A percentile compares a stretch with the other conserved stretches of the same genome.
phyloP scores from a whole-genome alignment of 257 asterid species.

The Primulina eburnea region DNA sequence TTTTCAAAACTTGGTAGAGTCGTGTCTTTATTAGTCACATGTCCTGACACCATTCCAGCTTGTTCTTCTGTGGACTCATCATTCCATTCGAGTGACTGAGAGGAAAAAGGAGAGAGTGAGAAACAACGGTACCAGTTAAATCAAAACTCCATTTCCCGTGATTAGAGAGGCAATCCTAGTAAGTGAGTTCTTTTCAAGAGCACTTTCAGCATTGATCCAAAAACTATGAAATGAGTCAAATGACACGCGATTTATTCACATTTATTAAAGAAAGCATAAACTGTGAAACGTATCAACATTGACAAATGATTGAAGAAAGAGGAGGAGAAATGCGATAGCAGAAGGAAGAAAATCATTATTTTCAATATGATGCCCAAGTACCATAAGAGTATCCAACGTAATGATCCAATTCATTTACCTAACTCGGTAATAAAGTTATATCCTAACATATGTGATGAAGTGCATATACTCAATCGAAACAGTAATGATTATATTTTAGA shows the following conservation, averaged over 20 bases:
- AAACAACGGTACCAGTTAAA: conserved; percentile 5
- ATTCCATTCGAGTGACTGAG: conserved; percentile 81
- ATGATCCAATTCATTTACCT: conserved; percentile 4
- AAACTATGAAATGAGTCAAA: not conserved
- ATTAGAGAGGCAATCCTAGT: not conserved
- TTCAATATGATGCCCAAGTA: not conserved
- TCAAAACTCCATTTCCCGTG: not conserved
- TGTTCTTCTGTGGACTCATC: conserved; percentile 81
- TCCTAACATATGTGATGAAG: not conserved
- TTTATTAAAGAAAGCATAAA: not conserved
- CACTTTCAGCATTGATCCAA: not conserved
- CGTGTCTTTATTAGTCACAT: conserved; percentile 41
- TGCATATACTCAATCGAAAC: conserved; percentile 4
- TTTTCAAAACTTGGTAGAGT: conserved; percentile 49
- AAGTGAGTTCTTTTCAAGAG: not conserved
- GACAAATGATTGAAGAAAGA: not conserved
- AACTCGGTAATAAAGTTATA: conserved; percentile 1
- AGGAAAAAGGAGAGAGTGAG: conserved; percentile 19
- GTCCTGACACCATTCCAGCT: conserved; percentile 43
- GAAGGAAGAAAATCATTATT: not conserved
- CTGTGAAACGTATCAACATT: not conserved
- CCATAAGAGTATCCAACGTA: conserved; percentile 6
- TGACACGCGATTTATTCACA: conserved; percentile 6
- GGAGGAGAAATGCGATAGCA: conserved; percentile 1
- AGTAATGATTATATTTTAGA: not conserved